A percentile compares a stretch with the other conserved stretches of the same genome.
Conservation (phyloP, 495 filamentous ascomycete species). For the Talaromyces stipitatus region DNA sequence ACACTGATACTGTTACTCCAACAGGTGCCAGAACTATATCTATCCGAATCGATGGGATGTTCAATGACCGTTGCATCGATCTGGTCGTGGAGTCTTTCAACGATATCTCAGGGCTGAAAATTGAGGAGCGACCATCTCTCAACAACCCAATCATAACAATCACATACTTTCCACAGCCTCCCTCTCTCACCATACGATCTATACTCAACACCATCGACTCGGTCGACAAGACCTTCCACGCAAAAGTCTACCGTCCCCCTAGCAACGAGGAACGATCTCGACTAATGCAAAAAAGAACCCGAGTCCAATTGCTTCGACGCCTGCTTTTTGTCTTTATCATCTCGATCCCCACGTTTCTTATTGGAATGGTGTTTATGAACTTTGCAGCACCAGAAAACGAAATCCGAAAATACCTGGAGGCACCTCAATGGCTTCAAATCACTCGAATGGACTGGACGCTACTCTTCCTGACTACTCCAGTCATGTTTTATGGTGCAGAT, state of each 20-base stretch:
- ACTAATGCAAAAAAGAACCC: conserved; percentile 57
- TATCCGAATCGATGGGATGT: conserved; percentile 75
- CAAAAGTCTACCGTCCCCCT: conserved; percentile 68
- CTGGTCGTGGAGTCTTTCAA: conserved; percentile 56
- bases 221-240: conserved; percentile 55
- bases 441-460: conserved; percentile 74
- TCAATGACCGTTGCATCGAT: conserved; percentile 65
- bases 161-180: conserved; percentile 59
- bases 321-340: conserved; percentile 60
- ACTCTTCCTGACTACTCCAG: conserved; percentile 78
- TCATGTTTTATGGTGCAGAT: conserved; percentile 84
- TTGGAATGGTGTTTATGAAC: conserved; percentile 88
- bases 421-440: conserved; percentile 63
- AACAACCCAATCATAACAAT: conserved; percentile 61
- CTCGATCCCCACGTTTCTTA: conserved; percentile 79
- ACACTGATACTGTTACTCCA: conserved; percentile 35
- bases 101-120: conserved; percentile 53
- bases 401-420: conserved; percentile 52
- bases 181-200: conserved; percentile 65
- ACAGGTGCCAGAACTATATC: not conserved
- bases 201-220: conserved; percentile 62
- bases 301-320: conserved; percentile 51
- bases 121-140: conserved; percentile 52
- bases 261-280: conserved; percentile 82
- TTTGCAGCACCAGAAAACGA: conserved; percentile 54